Evolutionary conservation across 495 filamentous ascomycete species (phyloP), one percentile per base, ranked within the genome.

Genomic region (Glutinoglossum americanum): DNA sequence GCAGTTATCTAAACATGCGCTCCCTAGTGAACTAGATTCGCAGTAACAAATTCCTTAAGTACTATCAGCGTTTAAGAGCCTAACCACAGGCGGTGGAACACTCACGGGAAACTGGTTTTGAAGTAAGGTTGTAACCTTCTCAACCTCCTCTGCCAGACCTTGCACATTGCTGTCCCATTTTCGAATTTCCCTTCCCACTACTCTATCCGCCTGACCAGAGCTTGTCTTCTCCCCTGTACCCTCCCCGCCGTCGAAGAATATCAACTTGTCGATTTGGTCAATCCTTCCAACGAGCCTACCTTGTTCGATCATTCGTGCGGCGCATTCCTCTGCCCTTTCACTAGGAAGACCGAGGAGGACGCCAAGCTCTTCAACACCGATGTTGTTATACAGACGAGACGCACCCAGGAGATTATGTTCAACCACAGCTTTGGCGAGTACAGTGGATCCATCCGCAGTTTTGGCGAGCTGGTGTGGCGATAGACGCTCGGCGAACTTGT

Each of bases 251-350:
- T 88, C 83, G 64, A 98, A 98, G 64, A 78, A 85, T 45, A 98
- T 92, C 10, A 89, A 68, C 15, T 84, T 74, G 60, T 89, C 86
- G 64, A 98, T 93, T 72, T 97, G 92, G 69, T 98, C 93, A 64
- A 98, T 96, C 53, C 80, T 80, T 9, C 92, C 92, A 1, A 77
- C 76, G 59, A 98, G 69, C 26, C 92, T 80, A 17, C 84, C 86
- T 68, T 95, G 88, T 70, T 96, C 89, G 61, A 97, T 87, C 92
- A 98, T 98, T 54, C 77, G 76, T 3, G 92, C 89, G 13, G 93
- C 90, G 55, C 88, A 94, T 21, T 83, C 81, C 74, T 97, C 93
- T 19, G 92, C 93, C 64, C 82, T 84, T 59, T 87, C 85, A 0
- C 76, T 82, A 32, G 82, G 82, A 1, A 94, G 71, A 0, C 85